Evolutionary conservation across 202 grass and related monocot species (phyloP).

Genomic region (Elaeis oleifera): DNA sequence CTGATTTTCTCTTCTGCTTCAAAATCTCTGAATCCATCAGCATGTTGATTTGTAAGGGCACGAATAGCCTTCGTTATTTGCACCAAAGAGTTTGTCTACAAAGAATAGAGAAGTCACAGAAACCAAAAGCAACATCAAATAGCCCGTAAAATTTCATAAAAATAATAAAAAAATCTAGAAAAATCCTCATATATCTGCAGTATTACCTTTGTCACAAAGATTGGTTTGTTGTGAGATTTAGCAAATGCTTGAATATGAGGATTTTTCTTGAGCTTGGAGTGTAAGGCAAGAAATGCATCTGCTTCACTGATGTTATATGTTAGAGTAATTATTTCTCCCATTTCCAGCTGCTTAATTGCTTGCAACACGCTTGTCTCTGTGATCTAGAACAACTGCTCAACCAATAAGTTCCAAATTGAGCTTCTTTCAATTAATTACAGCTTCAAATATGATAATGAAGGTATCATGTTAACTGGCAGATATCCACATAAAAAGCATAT

Average conservation of each 20-base stretch:
- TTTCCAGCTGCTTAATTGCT: slow-evolving; percentile 63
- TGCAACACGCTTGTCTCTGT: slow-evolving; percentile 52
- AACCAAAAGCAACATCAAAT: too few species aligned
- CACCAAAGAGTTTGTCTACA: slow-evolving; percentile 56
- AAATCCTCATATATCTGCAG: too few species aligned
- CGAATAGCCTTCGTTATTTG: slow-evolving; percentile 60
- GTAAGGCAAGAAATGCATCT: slow-evolving; percentile 64
- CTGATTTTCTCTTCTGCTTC: slow-evolving; percentile 30
- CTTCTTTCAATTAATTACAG: slow-evolving; percentile 13
- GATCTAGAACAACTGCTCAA: slow-evolving; percentile 89
- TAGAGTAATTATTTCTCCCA: slow-evolving; percentile 46
- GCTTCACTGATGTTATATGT: slow-evolving; percentile 72
- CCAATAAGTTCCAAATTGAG: slow-evolving; percentile 47
- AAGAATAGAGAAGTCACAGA: slow-evolving; percentile 1
- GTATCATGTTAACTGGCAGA: too few species aligned
- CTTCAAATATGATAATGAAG: not conserved
- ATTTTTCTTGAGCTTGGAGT: slow-evolving; percentile 82
- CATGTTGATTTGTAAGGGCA: slow-evolving; percentile 45
- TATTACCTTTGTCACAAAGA: slow-evolving; percentile 71
- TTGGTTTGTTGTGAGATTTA: slow-evolving; percentile 54
- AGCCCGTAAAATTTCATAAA: too few species aligned
- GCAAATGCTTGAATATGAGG: slow-evolving; percentile 58
- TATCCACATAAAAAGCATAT: too few species aligned
- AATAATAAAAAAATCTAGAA: too few species aligned
- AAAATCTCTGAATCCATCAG: slow-evolving; percentile 29